Percentiles rank a stretch among this genome's conserved stretches.
phyloP scores from a whole-genome alignment of 2,329 filamentous ascomycete species.

The Beauveria rudraprayagi region DNA sequence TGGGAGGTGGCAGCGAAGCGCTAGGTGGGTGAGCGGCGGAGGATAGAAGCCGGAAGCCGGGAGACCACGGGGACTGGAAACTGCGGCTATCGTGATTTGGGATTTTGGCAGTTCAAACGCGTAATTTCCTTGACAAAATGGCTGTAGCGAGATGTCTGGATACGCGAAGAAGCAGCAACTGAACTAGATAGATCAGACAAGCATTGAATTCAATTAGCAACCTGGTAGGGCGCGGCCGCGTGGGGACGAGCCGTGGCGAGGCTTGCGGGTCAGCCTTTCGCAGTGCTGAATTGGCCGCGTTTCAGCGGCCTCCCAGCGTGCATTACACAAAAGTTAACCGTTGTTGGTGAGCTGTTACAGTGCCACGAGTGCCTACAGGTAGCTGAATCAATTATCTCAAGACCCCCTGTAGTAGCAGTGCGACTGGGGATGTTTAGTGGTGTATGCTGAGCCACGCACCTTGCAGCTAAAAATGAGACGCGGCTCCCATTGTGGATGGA shows the following conservation, averaged over 20 bases:
- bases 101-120: background rate
- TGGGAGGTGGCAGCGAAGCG: background rate
- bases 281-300: background rate
- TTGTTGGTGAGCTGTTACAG: background rate
- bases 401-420: no score
- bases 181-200: background rate
- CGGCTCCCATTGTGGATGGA: no score
- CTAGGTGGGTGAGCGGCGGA: background rate
- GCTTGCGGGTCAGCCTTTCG: background rate
- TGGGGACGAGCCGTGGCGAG: background rate
- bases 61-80: background rate
- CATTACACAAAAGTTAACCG: background rate
- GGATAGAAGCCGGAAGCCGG: background rate
- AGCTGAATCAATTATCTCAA: background rate
- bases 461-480: no score
- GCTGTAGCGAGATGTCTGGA: background rate
- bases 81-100: slow-evolving; percentile 1
- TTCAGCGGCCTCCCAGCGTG: background rate
- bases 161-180: background rate
- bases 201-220: background rate
- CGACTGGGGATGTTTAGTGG: no score
- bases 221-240: background rate
- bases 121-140: background rate
- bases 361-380: background rate
- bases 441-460: no score